phyloP scores from a whole-genome alignment of 78 protist genomes.

The Creolimax fragrantissima region DNA sequence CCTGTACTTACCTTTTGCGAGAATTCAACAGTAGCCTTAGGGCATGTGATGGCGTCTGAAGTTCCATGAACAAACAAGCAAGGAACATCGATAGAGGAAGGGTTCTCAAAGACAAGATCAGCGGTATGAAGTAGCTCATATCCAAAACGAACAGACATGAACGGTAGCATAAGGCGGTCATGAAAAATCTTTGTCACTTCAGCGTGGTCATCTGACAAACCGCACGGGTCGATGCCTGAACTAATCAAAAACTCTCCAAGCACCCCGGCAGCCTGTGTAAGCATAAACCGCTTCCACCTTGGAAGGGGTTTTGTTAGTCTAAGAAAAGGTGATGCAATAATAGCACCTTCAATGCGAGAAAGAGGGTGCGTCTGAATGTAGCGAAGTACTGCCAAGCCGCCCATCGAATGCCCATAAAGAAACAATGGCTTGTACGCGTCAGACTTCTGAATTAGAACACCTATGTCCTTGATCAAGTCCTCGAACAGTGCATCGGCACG shows the following conservation, averaged over 20 bases:
- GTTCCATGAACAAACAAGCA: background rate
- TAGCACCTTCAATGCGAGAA: background rate
- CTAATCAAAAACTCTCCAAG: background rate
- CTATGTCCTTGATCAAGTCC: background rate
- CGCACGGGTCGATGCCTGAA: background rate
- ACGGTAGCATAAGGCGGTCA: slow-evolving; percentile 9
- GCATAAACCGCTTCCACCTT: background rate
- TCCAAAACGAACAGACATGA: background rate
- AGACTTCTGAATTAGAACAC: background rate
- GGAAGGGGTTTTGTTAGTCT: background rate
- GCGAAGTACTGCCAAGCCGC: background rate
- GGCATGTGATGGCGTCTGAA: background rate
- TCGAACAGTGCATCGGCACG: background rate
- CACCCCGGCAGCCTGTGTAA: background rate
- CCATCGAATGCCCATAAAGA: slow-evolving; percentile 20
- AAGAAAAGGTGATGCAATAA: background rate
- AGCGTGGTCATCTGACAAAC: background rate
- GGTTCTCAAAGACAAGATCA: background rate
- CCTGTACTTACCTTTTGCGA: background rate
- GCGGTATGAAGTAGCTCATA: background rate
- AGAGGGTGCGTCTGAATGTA: slow-evolving; percentile 1
- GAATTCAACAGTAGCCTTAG: background rate
- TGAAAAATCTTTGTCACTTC: background rate
- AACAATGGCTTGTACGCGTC: background rate
- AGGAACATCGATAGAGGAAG: background rate